Base-by-base conservation (phyloP, 148 eudicot genomes). In the Rhododendron simsii region DNA sequence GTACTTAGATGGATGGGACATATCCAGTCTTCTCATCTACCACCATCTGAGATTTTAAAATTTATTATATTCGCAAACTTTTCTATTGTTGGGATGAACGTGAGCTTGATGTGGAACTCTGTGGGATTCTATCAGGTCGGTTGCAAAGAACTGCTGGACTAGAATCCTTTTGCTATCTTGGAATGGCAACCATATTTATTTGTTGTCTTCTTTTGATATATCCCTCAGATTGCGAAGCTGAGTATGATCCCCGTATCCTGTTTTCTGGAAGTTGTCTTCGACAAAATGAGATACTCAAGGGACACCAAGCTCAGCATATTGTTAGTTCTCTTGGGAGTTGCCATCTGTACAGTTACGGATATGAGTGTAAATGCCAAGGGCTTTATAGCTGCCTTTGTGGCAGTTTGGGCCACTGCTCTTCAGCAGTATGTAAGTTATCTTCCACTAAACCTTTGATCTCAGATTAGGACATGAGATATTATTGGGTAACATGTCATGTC, bases 111-210 rank as follows among this genome's bases (percentile, higher is more conserved):
- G 99, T 96, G 94, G 95, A 96, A 96, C 84, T 96, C 99, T 21
- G 99, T 96, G 83, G 99, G 99, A 86, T 96, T 96, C 86, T 96
- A 96, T 89, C 99, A 96, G 99, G 99, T 96, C 91, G 47, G 55
- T 18, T 77, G 74, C 9, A 15, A 59, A 78, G 23, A 26, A 3
- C 41, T 83, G 61, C 13, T 37, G 11, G 45, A 4, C 21, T 86
- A 57, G 41, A 5, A n/a, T 77, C 47, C 48, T 30, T 48, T 48
- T 61, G 30, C 35, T 50, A 65, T 28, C 73, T 6, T 20, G 23
- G 41, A 69, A 15, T 73, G 39, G 51, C 45, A 48, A 61, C n/a
- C 26, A 13, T n/a, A 33, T 76, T 50, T 0, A 65, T 28, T 53
- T 85, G 86, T 79, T 80, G 84, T 79, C 77, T 75, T 63, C 76